phyloP scores from a whole-genome alignment of 768 basidiomycete species.

The Myochromella boudieri region DNA sequence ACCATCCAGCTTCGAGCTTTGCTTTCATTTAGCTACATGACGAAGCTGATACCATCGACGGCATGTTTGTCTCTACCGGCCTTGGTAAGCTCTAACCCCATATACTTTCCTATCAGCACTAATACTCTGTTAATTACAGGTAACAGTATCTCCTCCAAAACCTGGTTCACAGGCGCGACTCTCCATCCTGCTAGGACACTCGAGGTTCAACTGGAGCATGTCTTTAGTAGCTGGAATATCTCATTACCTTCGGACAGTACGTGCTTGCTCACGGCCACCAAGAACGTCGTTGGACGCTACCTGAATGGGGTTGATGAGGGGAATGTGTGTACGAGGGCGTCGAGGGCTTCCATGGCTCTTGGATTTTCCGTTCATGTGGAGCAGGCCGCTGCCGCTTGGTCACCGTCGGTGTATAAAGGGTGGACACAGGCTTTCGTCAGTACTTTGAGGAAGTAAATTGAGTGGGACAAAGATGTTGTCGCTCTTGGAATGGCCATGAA shows the following conservation, averaged over 20 bases:
- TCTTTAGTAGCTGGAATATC: conserved; percentile 36
- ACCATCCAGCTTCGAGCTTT: conserved; percentile 36
- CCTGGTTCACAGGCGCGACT: conserved; percentile 37
- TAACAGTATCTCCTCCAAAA: conserved; percentile 20
- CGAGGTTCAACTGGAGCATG: conserved; percentile 22
- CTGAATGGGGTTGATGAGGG: conserved; percentile 34
- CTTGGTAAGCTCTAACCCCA: conserved; percentile 37
- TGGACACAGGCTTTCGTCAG: conserved; percentile 35
- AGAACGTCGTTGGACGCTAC: conserved; percentile 44
- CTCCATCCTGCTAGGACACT: conserved; percentile 38
- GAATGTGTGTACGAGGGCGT: conserved; percentile 28
- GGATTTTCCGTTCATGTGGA: conserved; percentile 46
- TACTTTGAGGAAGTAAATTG: no score
- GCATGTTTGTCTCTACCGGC: conserved; percentile 46
- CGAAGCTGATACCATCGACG: conserved; percentile 36
- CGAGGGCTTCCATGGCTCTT: conserved; percentile 22
- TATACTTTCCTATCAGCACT: no score
- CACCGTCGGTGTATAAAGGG: conserved; percentile 21
- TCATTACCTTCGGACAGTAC: conserved; percentile 40
- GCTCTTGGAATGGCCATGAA: no score
- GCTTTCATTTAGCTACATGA: conserved; percentile 50
- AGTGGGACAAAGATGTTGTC: no score
- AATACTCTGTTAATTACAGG: no score
- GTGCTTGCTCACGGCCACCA: conserved; percentile 43
- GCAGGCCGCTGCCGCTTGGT: conserved; percentile 29